Percentiles rank a stretch among this genome's conserved stretches.
Conservation (phyloP, 805 yeast genomes). For the Maudiozyma turicensis region DNA sequence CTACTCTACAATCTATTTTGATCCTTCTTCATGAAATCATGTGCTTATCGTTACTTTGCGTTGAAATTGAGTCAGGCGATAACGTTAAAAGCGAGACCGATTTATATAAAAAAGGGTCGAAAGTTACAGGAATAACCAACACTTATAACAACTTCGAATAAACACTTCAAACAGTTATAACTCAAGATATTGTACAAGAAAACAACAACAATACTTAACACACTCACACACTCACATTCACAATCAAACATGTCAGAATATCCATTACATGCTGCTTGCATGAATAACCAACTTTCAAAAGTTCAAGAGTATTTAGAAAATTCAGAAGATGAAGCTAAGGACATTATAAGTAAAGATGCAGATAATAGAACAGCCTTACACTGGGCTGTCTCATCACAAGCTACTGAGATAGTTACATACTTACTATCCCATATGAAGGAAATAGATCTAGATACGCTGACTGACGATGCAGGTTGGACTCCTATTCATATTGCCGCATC, state of each 20-base stretch:
- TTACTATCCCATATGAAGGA: conserved; percentile 29
- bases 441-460: conserved; percentile 55
- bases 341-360: conserved; percentile 43
- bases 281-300: conserved; percentile 44
- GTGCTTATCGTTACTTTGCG: too few relatives aligned
- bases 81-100: too few relatives aligned
- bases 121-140: too few relatives aligned
- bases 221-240: background rate
- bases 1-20: too few relatives aligned
- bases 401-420: conserved; percentile 39
- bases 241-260: conserved; percentile 8
- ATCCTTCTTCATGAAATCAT: too few relatives aligned
- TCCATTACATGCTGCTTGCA: conserved; percentile 53
- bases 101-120: too few relatives aligned
- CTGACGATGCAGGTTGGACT: conserved; percentile 81
- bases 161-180: too few relatives aligned
- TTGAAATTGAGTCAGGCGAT: too few relatives aligned
- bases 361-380: conserved; percentile 78
- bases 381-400: conserved; percentile 74
- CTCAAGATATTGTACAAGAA: background rate
- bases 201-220: background rate
- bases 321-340: conserved; percentile 33
- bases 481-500: conserved; percentile 78
- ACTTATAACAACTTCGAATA: too few relatives aligned
- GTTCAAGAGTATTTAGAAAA: conserved; percentile 43